Conservation (phyloP, 768 basidiomycete species). For the Rhodocollybia butyracea region DNA sequence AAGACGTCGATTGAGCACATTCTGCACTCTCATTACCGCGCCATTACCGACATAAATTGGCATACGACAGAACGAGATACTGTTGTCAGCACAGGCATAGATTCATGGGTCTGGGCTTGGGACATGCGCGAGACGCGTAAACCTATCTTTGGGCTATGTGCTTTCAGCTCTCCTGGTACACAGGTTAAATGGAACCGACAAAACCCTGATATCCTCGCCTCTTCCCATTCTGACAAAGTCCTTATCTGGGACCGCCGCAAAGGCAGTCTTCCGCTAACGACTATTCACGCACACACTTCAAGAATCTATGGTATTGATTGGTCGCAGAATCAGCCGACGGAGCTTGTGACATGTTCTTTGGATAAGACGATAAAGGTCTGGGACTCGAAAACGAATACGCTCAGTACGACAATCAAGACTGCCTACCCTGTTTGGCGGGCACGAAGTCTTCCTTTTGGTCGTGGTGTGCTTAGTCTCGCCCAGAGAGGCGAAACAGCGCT, state of each 20-base stretch:
- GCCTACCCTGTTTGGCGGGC: conserved; percentile 94
- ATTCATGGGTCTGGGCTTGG: conserved; percentile 95
- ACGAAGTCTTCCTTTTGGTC: conserved; percentile 87
- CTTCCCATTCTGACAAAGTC: conserved; percentile 83
- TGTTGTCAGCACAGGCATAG: conserved; percentile 88
- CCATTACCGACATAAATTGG: conserved; percentile 99
- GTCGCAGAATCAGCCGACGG: conserved; percentile 70
- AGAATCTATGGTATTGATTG: conserved; percentile 99
- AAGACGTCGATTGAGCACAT: conserved; percentile 84
- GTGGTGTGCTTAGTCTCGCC: conserved; percentile 82
- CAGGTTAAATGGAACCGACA: conserved; percentile 98
- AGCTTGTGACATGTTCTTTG: conserved; percentile 91
- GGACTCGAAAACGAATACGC: conserved; percentile 43
- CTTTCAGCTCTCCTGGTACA: conserved; percentile 68
- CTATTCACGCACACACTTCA: conserved; percentile 77
- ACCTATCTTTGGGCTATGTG: conserved; percentile 67
- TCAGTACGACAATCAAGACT: conserved; percentile 56
- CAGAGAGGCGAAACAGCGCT: conserved; percentile 83
- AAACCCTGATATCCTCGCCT: conserved; percentile 84
- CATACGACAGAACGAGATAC: conserved; percentile 80
- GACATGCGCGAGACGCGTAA: conserved; percentile 72
- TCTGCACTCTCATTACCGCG: conserved; percentile 86
- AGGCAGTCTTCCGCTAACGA: conserved; percentile 78
- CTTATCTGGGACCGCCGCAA: conserved; percentile 96
- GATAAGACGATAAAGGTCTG: conserved; percentile 93